Percentiles rank a stretch among this genome's conserved stretches.
Evolutionary conservation across 2,329 filamentous ascomycete species (phyloP).

Genomic region (Colletotrichum tabaci): DNA sequence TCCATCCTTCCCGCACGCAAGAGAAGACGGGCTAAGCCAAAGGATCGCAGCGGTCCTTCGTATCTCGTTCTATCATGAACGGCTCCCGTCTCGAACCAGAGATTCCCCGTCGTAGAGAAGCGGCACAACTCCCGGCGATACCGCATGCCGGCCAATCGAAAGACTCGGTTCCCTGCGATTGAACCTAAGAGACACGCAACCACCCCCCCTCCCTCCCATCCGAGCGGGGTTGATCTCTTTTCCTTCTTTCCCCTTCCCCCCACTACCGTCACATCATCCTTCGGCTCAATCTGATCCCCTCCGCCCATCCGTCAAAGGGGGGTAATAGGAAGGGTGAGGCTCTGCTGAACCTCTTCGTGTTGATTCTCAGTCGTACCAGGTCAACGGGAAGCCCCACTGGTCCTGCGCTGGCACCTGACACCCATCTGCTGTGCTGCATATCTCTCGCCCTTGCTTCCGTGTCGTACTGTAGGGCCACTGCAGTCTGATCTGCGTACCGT

Average conservation of each 20-base stretch:
- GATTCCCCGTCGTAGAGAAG: background rate
- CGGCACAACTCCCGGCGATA: background rate
- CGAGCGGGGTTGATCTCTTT: conserved; percentile 21
- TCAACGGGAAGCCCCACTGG: background rate
- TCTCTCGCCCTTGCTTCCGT: background rate
- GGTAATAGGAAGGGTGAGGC: background rate
- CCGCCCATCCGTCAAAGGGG: background rate
- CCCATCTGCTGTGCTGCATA: background rate
- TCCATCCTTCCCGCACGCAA: background rate
- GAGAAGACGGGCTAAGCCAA: background rate
- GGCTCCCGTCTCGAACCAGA: background rate
- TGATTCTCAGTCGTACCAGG: background rate
- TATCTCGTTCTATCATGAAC: background rate
- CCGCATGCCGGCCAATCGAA: conserved; percentile 8
- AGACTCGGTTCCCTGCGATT: background rate
- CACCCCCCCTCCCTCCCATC: no score
- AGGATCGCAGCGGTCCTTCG: background rate
- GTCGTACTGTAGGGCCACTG: background rate
- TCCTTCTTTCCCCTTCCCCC: background rate
- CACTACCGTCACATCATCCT: background rate
- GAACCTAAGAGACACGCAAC: conserved; percentile 1
- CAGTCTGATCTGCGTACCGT: background rate
- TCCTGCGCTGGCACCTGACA: background rate
- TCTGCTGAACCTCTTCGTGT: background rate
- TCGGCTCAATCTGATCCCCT: background rate